phyloP scores from a whole-genome alignment of 2,329 filamentous ascomycete genomes.

The Lizonia empirigonia region DNA sequence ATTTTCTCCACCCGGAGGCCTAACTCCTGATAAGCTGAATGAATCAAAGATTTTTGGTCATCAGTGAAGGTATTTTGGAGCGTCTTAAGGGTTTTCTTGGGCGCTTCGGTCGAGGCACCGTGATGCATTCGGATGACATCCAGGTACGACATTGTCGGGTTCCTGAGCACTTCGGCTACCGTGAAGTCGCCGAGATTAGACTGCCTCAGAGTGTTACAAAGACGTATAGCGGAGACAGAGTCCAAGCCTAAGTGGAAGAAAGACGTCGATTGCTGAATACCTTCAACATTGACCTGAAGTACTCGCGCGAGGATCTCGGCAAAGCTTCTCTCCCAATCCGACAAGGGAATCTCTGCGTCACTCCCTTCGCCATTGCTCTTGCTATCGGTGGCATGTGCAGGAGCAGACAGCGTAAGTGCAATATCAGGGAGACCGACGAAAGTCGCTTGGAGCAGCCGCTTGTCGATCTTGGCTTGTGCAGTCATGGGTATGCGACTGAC shows the following conservation, averaged over 20 bases:
- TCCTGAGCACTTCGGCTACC: slow-evolving; percentile 72
- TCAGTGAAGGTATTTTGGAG: slow-evolving; percentile 21
- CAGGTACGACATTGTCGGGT: slow-evolving; percentile 69
- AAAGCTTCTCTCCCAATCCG: slow-evolving; percentile 59
- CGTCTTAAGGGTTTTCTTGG: background rate
- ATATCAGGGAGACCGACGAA: slow-evolving; percentile 56
- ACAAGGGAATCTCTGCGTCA: background rate
- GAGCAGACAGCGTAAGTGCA: slow-evolving; percentile 52
- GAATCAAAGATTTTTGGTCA: slow-evolving; percentile 23
- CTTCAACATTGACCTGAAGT: slow-evolving; percentile 52
- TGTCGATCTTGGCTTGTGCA: slow-evolving; percentile 75
- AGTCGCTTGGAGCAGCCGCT: slow-evolving; percentile 55
- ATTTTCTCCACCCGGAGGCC: slow-evolving; percentile 58
- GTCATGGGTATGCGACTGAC: slow-evolving; percentile 73
- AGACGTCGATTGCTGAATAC: slow-evolving; percentile 69
- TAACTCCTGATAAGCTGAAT: slow-evolving; percentile 14
- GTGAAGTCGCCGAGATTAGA: slow-evolving; percentile 58
- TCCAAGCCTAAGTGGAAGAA: slow-evolving; percentile 82
- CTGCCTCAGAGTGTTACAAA: slow-evolving; percentile 64
- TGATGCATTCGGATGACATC: background rate
- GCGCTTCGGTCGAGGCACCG: slow-evolving; percentile 34
- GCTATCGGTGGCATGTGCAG: slow-evolving; percentile 38
- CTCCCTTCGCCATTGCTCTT: slow-evolving; percentile 26
- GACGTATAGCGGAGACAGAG: slow-evolving; percentile 77
- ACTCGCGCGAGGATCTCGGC: slow-evolving; percentile 60